A percentile compares a stretch with the other conserved stretches of the same genome.
phyloP scores from a whole-genome alignment of 164 flowering plant species.

The Kingdonia uniflora region DNA sequence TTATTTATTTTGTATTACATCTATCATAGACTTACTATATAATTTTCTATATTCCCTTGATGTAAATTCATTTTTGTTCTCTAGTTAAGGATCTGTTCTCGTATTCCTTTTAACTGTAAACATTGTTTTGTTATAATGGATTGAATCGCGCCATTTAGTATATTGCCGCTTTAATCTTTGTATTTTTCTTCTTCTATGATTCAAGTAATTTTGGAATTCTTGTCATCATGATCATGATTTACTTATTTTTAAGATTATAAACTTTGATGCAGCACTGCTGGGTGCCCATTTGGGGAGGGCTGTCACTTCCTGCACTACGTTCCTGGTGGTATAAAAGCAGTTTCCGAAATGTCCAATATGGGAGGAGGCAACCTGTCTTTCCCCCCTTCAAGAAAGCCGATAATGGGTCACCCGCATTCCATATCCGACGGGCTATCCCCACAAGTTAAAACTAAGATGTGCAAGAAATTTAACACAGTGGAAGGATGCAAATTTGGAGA shows the following conservation, averaged over 20 bases:
- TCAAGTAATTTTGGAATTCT: neutral
- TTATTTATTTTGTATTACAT: too few relatives aligned
- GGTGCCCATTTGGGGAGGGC: constrained; percentile 86
- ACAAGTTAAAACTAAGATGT: constrained; percentile 36
- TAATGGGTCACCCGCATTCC: constrained; percentile 27
- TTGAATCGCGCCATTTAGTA: too few relatives aligned
- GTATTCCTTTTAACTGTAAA: too few relatives aligned
- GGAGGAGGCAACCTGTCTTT: constrained; percentile 30
- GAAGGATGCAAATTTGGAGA: constrained; percentile 80
- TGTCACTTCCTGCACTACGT: constrained; percentile 83
- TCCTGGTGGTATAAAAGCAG: constrained; percentile 75
- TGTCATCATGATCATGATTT: neutral
- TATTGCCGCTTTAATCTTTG: too few relatives aligned
- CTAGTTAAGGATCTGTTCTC: too few relatives aligned
- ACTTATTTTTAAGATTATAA: too few relatives aligned
- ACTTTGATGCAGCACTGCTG: constrained; percentile 50
- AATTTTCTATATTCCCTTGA: too few relatives aligned
- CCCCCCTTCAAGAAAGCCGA: constrained; percentile 28
- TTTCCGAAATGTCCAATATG: constrained; percentile 36
- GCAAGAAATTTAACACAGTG: constrained; percentile 44
- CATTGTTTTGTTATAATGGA: too few relatives aligned
- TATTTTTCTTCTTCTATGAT: neutral
- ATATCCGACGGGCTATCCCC: constrained; percentile 38
- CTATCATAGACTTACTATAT: too few relatives aligned
- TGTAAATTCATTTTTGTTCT: too few relatives aligned